Conservation (phyloP, 2,329 filamentous ascomycete species). For the Cladophialophora exuberans region DNA sequence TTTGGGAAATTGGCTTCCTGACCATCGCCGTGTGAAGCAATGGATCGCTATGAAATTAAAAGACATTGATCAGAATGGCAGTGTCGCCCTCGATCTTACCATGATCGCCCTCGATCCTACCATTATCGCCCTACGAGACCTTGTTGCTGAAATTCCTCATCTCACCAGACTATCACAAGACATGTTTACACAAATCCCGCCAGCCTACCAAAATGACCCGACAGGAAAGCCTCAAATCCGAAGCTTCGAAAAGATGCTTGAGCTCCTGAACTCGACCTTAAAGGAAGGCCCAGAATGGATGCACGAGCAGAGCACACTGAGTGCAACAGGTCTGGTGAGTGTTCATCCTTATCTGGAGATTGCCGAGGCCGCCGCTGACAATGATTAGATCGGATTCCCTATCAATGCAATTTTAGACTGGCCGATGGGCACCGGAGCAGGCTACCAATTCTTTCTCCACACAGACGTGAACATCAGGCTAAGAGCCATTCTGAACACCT, state of each 20-base stretch:
- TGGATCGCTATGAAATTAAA: background rate
- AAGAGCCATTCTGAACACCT: constrained; percentile 55
- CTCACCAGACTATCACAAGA: constrained; percentile 39
- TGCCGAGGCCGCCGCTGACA: too few relatives aligned
- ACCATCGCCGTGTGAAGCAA: background rate
- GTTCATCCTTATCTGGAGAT: too few relatives aligned
- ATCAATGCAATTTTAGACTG: constrained; percentile 63
- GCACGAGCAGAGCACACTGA: constrained; percentile 36
- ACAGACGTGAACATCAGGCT: constrained; percentile 56
- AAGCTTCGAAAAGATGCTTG: constrained; percentile 68
- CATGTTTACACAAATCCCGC: constrained; percentile 27
- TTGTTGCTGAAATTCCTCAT: constrained; percentile 71
- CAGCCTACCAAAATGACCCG: constrained; percentile 64
- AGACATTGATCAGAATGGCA: background rate
- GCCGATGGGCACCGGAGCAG: constrained; percentile 60
- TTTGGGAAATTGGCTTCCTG: background rate
- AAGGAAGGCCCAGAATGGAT: constrained; percentile 47
- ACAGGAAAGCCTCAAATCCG: constrained; percentile 60
- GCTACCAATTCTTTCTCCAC: constrained; percentile 58
- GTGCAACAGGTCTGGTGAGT: constrained; percentile 44
- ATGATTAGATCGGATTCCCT: constrained; percentile 59
- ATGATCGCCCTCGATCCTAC: constrained; percentile 45
- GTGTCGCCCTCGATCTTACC: constrained; percentile 50
- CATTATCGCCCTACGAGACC: constrained; percentile 67
- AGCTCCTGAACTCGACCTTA: constrained; percentile 63